Evolutionary conservation across 768 basidiomycete species (phyloP).

Genomic region (Termitomyces sp.): DNA sequence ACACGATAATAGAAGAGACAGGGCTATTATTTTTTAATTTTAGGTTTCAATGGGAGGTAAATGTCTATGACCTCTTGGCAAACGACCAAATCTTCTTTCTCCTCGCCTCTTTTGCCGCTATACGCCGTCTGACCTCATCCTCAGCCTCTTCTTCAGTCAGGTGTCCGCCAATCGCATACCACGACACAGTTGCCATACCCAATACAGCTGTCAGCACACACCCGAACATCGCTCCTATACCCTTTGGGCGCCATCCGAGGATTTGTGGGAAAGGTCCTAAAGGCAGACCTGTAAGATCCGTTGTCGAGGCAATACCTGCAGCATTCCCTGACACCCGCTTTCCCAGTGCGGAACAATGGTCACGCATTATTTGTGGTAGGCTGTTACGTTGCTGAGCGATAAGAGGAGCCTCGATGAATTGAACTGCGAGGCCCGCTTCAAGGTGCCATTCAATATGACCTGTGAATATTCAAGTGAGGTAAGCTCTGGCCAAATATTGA

Average conservation of each 20-base stretch:
- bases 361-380: slow-evolving; percentile 53
- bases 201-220: slow-evolving; percentile 76
- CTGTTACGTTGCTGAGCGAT: slow-evolving; percentile 49
- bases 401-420: slow-evolving; percentile 79
- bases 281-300: slow-evolving; percentile 61
- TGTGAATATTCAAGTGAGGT: slow-evolving; percentile 15
- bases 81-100: slow-evolving; percentile 10
- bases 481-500: neutral
- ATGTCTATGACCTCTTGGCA: neutral
- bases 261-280: slow-evolving; percentile 70
- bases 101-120: slow-evolving; percentile 52
- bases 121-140: slow-evolving; percentile 49
- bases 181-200: slow-evolving; percentile 77
- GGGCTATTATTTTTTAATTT: neutral
- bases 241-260: slow-evolving; percentile 67
- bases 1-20: neutral
- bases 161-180: slow-evolving; percentile 78
- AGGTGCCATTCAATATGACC: slow-evolving; percentile 89
- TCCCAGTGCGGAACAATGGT: slow-evolving; percentile 68
- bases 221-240: slow-evolving; percentile 73
- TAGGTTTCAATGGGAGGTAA: neutral
- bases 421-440: slow-evolving; percentile 76
- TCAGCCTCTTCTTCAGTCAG: slow-evolving; percentile 81
- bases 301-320: slow-evolving; percentile 66
- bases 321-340: slow-evolving; percentile 75